phyloP scores from a whole-genome alignment of 169 alveolate genomes.

The Cyclospora cayetanensis region DNA sequence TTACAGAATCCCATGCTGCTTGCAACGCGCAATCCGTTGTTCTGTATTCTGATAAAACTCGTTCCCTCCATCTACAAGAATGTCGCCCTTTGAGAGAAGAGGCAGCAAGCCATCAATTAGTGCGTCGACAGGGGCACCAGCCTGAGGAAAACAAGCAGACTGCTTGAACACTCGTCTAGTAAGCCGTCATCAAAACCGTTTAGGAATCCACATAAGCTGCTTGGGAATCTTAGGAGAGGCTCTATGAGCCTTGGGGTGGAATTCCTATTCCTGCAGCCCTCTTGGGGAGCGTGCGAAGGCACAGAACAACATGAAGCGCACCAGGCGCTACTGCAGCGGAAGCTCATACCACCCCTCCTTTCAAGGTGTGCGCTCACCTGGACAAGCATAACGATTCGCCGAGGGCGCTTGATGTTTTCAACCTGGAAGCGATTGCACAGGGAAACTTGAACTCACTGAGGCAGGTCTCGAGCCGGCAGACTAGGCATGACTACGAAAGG shows the following conservation, averaged over 20 bases:
- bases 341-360: neutral
- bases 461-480: too few relatives aligned
- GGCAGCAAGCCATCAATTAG: slow-evolving; percentile 72
- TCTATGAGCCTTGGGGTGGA: too few relatives aligned
- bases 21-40: slow-evolving; percentile 76
- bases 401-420: slow-evolving; percentile 77
- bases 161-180: neutral
- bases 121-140: slow-evolving; percentile 82
- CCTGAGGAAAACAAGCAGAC: neutral
- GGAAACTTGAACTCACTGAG: too few relatives aligned
- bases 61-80: slow-evolving; percentile 87
- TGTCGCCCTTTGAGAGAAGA: slow-evolving; percentile 78
- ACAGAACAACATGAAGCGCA: too few relatives aligned
- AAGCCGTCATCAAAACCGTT: too few relatives aligned
- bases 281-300: too few relatives aligned
- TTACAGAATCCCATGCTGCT: slow-evolving; percentile 68
- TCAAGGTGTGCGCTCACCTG: slow-evolving; percentile 73
- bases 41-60: slow-evolving; percentile 87
- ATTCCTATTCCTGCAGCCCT: too few relatives aligned
- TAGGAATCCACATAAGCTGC: too few relatives aligned
- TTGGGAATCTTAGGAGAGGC: too few relatives aligned
- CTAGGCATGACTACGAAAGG: too few relatives aligned
- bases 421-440: too few relatives aligned
- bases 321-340: neutral
- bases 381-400: slow-evolving; percentile 82